A percentile compares a stretch with the other conserved stretches of the same genome.
These are phyloP conservation scores for Coemansia interrupta DNA, from an alignment of 192 early-diverging fungal genomes.

Conservation along the genomic window DNA sequence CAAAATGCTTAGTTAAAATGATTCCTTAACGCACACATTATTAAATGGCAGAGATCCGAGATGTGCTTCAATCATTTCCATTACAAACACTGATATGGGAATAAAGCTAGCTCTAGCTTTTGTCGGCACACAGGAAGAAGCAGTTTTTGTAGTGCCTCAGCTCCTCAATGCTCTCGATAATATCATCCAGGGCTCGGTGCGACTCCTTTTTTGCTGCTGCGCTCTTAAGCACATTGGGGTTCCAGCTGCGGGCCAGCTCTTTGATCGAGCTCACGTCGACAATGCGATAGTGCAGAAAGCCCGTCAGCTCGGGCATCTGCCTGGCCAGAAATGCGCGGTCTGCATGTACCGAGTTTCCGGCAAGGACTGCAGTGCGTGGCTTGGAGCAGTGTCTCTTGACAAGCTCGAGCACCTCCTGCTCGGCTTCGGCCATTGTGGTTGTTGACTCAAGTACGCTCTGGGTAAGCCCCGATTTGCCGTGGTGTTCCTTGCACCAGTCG, in stretches of 20 bases:
- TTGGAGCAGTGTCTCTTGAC: constrained; percentile 67
- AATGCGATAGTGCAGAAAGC: constrained; percentile 80
- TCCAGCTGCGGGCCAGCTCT: constrained; percentile 82
- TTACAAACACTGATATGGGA: no score
- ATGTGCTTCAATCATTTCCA: no score
- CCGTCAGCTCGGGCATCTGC: constrained; percentile 73
- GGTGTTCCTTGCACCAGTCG: constrained; percentile 86
- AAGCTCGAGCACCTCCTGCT: constrained; percentile 68
- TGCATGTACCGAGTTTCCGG: constrained; percentile 91
- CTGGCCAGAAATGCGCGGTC: constrained; percentile 81
- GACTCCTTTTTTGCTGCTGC: constrained; percentile 60
- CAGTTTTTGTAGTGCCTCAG: constrained; percentile 67
- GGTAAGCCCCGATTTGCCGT: constrained; percentile 83
- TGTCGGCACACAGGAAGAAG: constrained; percentile 55
- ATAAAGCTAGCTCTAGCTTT: background rate
- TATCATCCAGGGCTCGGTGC: constrained; percentile 89
- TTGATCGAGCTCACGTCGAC: constrained; percentile 89
- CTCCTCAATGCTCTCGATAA: constrained; percentile 87
- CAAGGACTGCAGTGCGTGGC: constrained; percentile 64
- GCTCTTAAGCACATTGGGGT: constrained; percentile 49
- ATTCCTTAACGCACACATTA: background rate
- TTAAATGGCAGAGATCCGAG: background rate
- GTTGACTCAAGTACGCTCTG: constrained; percentile 65
- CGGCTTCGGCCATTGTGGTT: constrained; percentile 65
- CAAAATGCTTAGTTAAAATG: background rate